phyloP scores from a whole-genome alignment of 768 basidiomycete genomes.

The Strobilomyces dryophilus region DNA sequence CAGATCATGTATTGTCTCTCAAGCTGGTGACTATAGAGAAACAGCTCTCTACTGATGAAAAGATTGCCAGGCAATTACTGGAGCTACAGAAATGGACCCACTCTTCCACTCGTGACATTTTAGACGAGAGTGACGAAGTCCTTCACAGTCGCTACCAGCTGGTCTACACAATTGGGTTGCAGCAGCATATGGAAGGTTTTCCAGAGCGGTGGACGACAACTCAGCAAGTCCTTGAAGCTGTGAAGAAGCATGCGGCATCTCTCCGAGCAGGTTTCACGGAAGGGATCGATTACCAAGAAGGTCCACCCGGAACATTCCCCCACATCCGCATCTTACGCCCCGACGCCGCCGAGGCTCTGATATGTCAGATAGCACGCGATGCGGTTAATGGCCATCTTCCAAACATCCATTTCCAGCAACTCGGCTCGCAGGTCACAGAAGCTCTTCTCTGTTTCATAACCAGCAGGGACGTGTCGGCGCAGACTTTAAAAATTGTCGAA shows the following conservation, averaged over 20 bases:
- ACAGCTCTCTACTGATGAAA: constrained; percentile 6
- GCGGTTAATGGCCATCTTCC: background rate
- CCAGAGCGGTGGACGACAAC: background rate
- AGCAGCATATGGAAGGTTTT: background rate
- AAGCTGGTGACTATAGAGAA: constrained; percentile 40
- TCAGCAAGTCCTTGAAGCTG: background rate
- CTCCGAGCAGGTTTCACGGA: background rate
- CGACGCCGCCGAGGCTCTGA: background rate
- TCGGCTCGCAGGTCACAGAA: background rate
- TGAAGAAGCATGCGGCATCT: background rate
- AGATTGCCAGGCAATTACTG: constrained; percentile 9
- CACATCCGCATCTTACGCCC: background rate
- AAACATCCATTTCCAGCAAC: background rate
- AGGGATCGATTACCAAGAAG: background rate
- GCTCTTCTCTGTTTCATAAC: background rate
- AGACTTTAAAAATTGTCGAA: background rate
- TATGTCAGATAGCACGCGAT: background rate
- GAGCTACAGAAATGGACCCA: constrained; percentile 19
- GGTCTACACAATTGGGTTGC: background rate
- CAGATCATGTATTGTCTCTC: constrained; percentile 50
- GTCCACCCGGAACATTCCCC: background rate
- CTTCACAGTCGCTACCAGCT: background rate
- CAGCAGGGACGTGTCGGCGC: background rate
- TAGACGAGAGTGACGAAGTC: background rate
- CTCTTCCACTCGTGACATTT: background rate